Evolutionary conservation across 2,329 filamentous ascomycete species (phyloP).

Genomic region (Penicillium sclerotigenum): DNA sequence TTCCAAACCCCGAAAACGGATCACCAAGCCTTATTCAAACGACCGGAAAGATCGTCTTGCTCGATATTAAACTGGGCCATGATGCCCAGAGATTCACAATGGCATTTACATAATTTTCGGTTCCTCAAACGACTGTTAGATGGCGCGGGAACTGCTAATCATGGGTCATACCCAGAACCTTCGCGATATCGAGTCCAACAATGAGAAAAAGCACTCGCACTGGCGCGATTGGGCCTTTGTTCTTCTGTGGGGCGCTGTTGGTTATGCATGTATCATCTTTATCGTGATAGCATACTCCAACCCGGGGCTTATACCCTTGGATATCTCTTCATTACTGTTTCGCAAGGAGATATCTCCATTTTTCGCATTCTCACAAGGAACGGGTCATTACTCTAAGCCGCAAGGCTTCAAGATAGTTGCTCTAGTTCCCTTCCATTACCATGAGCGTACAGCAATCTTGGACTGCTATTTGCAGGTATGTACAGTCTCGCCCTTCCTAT

Average conservation of each 20-base stretch:
- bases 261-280: slow-evolving; percentile 27
- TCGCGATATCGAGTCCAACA: slow-evolving; percentile 25
- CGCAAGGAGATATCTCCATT: slow-evolving; percentile 27
- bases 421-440: slow-evolving; percentile 39
- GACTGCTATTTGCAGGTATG: slow-evolving; percentile 43
- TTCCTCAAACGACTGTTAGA: not conserved
- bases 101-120: not conserved
- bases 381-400: slow-evolving; percentile 33
- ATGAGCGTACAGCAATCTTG: slow-evolving; percentile 36
- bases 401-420: slow-evolving; percentile 37
- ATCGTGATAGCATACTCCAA: slow-evolving; percentile 19
- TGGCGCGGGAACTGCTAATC: slow-evolving; percentile 9
- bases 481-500: too few species aligned
- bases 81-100: not conserved
- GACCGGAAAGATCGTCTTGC: not conserved
- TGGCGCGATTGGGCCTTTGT: slow-evolving; percentile 22
- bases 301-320: slow-evolving; percentile 20
- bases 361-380: slow-evolving; percentile 29
- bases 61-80: slow-evolving; percentile 1
- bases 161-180: slow-evolving; percentile 19
- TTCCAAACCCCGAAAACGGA: slow-evolving; percentile 3
- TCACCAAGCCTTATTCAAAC: not conserved
- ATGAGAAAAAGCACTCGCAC: slow-evolving; percentile 4
- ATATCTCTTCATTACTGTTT: slow-evolving; percentile 20
- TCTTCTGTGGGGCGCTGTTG: slow-evolving; percentile 22